Evolutionary conservation across 495 filamentous ascomycete genomes (phyloP).

Genomic region (Lasiosphaeris hirsuta): DNA sequence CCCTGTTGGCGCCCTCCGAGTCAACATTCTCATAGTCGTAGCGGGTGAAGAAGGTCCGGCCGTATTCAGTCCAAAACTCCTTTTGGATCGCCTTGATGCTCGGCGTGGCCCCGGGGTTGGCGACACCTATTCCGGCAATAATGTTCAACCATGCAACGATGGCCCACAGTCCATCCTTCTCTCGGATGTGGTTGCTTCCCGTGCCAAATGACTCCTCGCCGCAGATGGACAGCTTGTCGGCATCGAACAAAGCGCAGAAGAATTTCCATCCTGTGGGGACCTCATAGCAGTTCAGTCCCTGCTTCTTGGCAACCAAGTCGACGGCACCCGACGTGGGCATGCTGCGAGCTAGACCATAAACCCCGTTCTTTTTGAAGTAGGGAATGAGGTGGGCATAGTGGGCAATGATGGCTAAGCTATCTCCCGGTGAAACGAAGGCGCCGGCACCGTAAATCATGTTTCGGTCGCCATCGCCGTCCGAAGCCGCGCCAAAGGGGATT

Average conservation of each 20-base stretch:
- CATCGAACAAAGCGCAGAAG: constrained; percentile 97
- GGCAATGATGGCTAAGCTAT: constrained; percentile 95
- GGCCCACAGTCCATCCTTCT: constrained; percentile 98
- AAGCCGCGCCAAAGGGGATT: constrained; percentile 94
- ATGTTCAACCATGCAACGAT: constrained; percentile 98
- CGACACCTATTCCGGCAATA: constrained; percentile 87
- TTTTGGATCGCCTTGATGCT: constrained; percentile 93
- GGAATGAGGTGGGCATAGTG: constrained; percentile 94
- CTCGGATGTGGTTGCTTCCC: constrained; percentile 97
- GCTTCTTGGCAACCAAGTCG: constrained; percentile 89
- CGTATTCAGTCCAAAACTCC: constrained; percentile 96
- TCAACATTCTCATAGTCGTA: constrained; percentile 98
- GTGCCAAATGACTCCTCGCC: constrained; percentile 98
- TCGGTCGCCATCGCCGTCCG: constrained; percentile 94
- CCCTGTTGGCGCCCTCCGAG: constrained; percentile 81
- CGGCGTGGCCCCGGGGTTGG: constrained; percentile 68
- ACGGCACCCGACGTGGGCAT: constrained; percentile 97
- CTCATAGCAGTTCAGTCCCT: constrained; percentile 90
- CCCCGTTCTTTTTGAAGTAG: constrained; percentile 95
- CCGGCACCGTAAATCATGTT: constrained; percentile 99
- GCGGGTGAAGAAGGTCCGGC: constrained; percentile 97
- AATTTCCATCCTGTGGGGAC: constrained; percentile 99
- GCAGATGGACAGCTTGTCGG: constrained; percentile 96
- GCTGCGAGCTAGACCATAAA: constrained; percentile 88
- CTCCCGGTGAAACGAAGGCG: constrained; percentile 92